A percentile compares a stretch with the other conserved stretches of the same genome.
Conservation (phyloP, 2,329 filamentous ascomycete genomes). For the Lachnellula cervina region DNA sequence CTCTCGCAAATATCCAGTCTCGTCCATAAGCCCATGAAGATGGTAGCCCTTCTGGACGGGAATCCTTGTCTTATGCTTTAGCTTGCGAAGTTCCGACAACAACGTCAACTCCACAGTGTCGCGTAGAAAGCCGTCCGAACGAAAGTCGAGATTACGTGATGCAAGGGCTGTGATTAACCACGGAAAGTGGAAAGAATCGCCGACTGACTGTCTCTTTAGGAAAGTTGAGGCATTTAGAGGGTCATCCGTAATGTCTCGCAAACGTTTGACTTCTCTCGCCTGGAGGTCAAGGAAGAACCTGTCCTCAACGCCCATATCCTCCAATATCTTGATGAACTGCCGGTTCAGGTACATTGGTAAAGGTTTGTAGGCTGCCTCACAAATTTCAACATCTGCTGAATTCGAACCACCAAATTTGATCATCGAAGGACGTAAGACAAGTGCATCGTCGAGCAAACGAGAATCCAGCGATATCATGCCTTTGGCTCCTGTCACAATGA, state of each 20-base stretch:
- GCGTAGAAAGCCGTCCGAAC: constrained; percentile 64
- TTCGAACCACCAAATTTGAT: constrained; percentile 64
- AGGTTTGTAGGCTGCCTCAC: constrained; percentile 61
- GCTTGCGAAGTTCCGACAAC: constrained; percentile 62
- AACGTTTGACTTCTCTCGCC: constrained; percentile 50
- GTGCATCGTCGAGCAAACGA: constrained; percentile 48
- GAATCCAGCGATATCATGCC: constrained; percentile 72
- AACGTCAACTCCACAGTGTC: constrained; percentile 65
- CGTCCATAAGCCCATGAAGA: constrained; percentile 79
- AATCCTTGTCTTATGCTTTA: constrained; percentile 78
- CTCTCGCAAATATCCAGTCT: constrained; percentile 63
- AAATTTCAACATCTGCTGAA: constrained; percentile 61
- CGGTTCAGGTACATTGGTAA: constrained; percentile 70
- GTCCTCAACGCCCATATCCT: constrained; percentile 62
- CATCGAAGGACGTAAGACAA: constrained; percentile 71
- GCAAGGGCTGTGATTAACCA: constrained; percentile 57
- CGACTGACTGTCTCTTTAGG: constrained; percentile 57
- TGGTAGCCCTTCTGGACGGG: constrained; percentile 66
- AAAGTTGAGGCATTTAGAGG: constrained; percentile 61
- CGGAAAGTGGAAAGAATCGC: constrained; percentile 54
- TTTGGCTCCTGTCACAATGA: constrained; percentile 54
- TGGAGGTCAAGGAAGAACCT: constrained; percentile 63
- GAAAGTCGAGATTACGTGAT: constrained; percentile 58
- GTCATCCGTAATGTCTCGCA: constrained; percentile 55
- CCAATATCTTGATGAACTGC: constrained; percentile 79